Evolutionary conservation across 2,329 filamentous ascomycete genomes (phyloP).

Genomic region (Claviceps pusilla): DNA sequence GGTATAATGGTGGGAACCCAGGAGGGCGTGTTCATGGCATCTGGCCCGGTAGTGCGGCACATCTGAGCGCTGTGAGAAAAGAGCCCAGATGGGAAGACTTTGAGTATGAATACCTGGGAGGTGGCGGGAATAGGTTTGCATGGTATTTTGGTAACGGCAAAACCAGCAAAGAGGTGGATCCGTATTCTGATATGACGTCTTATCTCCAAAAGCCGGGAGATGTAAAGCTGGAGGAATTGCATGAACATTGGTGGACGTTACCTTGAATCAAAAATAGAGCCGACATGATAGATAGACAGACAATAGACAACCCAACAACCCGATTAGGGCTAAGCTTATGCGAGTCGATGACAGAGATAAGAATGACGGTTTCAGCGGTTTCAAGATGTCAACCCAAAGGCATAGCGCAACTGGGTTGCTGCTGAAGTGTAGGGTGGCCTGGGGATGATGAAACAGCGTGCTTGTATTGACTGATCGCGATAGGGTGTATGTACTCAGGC

Average conservation of each 20-base stretch:
- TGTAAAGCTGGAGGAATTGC: conserved; percentile 44
- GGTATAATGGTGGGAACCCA: conserved; percentile 54
- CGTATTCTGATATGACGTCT: conserved; percentile 43
- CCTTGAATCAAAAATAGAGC: background rate
- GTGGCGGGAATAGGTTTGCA: conserved; percentile 35
- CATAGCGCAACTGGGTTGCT: no score
- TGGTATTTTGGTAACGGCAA: conserved; percentile 56
- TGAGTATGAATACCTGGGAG: conserved; percentile 31
- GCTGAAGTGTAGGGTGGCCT: no score
- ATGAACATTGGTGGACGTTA: conserved; percentile 50
- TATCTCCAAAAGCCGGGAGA: conserved; percentile 44
- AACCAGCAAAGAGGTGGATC: conserved; percentile 42
- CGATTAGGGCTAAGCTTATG: no score
- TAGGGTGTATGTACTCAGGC: no score
- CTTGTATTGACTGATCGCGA: no score
- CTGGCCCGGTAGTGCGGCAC: conserved; percentile 54
- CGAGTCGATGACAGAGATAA: no score
- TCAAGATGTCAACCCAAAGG: no score
- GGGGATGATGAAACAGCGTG: no score
- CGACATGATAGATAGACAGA: no score
- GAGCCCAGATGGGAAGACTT: conserved; percentile 43
- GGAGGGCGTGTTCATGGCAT: conserved; percentile 51
- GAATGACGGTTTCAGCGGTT: no score
- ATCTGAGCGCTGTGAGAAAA: conserved; percentile 41
- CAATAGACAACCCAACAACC: no score